phyloP scores from a whole-genome alignment of 768 basidiomycete species.

The Mycena floridula region DNA sequence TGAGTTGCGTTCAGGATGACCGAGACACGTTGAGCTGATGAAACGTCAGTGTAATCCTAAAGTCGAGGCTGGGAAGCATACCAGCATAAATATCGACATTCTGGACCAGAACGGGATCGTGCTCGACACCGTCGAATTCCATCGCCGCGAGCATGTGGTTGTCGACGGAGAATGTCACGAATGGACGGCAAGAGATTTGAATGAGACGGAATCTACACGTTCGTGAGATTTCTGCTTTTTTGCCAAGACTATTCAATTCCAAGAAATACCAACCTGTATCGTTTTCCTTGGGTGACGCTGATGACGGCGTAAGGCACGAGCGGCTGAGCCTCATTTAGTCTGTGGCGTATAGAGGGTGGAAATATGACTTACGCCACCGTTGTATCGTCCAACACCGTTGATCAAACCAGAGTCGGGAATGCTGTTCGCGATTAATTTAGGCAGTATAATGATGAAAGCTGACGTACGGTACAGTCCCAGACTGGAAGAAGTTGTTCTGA shows the following conservation, averaged over 20 bases:
- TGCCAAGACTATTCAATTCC: too few species aligned
- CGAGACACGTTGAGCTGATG: conserved; percentile 29
- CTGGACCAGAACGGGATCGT: conserved; percentile 33
- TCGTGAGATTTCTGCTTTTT: too few species aligned
- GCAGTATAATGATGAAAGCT: not conserved
- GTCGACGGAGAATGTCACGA: conserved; percentile 31
- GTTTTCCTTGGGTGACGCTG: conserved; percentile 29
- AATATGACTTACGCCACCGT: conserved; percentile 28
- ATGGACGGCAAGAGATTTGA: conserved; percentile 39
- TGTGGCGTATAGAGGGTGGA: conserved; percentile 16
- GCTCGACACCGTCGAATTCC: conserved; percentile 34
- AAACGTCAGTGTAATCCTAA: not conserved
- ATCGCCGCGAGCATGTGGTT: conserved; percentile 31
- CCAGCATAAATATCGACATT: conserved; percentile 36
- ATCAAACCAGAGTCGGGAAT: conserved; percentile 37
- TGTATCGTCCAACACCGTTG: conserved; percentile 37
- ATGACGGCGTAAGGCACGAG: conserved; percentile 32
- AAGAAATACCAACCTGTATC: too few species aligned
- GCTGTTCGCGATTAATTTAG: conserved; percentile 13
- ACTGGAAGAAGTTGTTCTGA: conserved; percentile 24
- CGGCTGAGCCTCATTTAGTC: conserved; percentile 13
- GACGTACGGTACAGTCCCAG: conserved; percentile 23
- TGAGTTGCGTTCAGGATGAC: conserved; percentile 35
- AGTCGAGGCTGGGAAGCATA: conserved; percentile 7
- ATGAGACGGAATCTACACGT: conserved; percentile 48